A percentile compares a stretch with the other conserved stretches of the same genome.
These are phyloP conservation scores for Penicillium sp. DNA, from an alignment of 2,329 filamentous ascomycete genomes.

Conservation along the genomic window DNA sequence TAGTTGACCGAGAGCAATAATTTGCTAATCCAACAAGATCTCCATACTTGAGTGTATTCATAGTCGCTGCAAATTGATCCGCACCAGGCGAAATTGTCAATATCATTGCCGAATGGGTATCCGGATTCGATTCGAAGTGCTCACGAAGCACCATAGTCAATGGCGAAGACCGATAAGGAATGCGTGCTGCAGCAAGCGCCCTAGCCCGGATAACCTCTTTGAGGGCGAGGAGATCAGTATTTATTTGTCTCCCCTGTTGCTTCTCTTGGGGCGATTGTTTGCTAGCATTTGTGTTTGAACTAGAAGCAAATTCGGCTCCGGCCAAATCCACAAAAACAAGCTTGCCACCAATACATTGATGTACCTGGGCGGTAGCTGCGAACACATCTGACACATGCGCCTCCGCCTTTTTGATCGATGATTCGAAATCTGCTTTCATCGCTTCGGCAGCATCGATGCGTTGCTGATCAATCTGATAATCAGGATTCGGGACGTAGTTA, in stretches of 20 bases:
- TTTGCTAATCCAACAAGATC: conserved; percentile 39
- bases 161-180: conserved; percentile 49
- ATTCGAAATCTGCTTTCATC: conserved; percentile 42
- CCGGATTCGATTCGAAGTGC: conserved; percentile 38
- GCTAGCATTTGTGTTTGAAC: conserved; percentile 20
- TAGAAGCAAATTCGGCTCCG: conserved; percentile 49
- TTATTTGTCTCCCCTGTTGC: conserved; percentile 48
- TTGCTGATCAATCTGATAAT: conserved; percentile 39
- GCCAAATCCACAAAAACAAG: conserved; percentile 54
- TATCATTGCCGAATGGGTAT: conserved; percentile 42
- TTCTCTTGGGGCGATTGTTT: conserved; percentile 45
- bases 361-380: conserved; percentile 10
- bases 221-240: conserved; percentile 50
- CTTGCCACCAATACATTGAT: conserved; percentile 45
- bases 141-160: conserved; percentile 51
- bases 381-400: conserved; percentile 32
- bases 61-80: conserved; percentile 44
- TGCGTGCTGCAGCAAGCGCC: conserved; percentile 25
- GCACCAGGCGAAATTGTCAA: conserved; percentile 45
- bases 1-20: too few relatives aligned
- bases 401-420: conserved; percentile 41
- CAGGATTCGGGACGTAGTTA: conserved; percentile 39
- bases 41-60: conserved; percentile 51
- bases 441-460: conserved; percentile 47
- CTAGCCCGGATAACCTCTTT: conserved; percentile 54